Conservation (phyloP, 2,329 filamentous ascomycete species). For the Botryotinia convoluta region DNA sequence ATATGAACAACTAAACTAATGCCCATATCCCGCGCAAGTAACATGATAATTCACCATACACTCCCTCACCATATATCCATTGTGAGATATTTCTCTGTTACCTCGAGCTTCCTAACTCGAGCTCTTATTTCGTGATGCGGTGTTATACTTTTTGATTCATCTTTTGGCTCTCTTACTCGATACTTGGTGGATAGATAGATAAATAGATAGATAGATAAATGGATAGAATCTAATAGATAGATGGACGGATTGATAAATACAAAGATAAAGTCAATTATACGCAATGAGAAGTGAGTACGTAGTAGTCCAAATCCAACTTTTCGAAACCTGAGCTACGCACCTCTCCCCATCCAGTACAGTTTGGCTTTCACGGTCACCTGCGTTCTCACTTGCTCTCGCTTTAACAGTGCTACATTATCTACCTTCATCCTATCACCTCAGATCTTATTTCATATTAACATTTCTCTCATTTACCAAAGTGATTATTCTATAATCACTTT, state of each 20-base stretch:
- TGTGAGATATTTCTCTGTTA: neutral
- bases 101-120: neutral
- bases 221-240: no score
- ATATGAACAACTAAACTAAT: neutral
- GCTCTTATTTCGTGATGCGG: neutral
- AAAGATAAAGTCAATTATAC: neutral
- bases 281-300: neutral
- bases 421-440: neutral
- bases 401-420: neutral
- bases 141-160: neutral
- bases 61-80: neutral
- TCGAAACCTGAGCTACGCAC: neutral
- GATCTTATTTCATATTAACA: neutral
- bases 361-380: neutral
- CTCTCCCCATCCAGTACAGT: neutral
- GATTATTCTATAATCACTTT: neutral
- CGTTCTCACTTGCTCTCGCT: neutral
- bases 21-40: neutral
- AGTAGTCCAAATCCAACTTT: no score
- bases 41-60: accelerated
- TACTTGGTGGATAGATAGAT: neutral
- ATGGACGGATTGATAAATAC: no score
- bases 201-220: neutral
- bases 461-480: neutral
- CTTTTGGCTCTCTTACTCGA: neutral